A percentile compares a stretch with the other conserved stretches of the same genome.
phyloP scores from a whole-genome alignment of 371 early-diverging fungal species.

The Mortierella sp. region DNA sequence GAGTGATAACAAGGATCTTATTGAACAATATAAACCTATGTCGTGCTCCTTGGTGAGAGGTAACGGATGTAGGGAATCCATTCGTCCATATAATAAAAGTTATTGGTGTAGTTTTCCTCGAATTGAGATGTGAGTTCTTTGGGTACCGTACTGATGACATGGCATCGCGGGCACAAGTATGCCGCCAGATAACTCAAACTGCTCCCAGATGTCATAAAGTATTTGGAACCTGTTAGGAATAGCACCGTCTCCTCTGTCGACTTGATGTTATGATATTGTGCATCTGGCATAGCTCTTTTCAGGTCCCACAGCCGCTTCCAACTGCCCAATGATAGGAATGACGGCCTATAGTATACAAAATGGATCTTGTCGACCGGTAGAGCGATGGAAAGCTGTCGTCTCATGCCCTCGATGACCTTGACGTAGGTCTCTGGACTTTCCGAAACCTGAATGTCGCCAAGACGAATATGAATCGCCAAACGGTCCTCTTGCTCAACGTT shows the following conservation, averaged over 20 bases:
- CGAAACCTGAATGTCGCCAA: constrained; percentile 11
- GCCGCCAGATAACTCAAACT: constrained; percentile 14
- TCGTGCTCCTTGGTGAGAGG: neutral
- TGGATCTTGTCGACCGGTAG: neutral
- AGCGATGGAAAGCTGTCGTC: constrained; percentile 5
- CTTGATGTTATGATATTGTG: constrained; percentile 16
- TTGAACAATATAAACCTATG: no score
- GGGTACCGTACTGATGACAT: constrained; percentile 13
- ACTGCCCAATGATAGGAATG: neutral
- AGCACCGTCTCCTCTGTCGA: constrained; percentile 7
- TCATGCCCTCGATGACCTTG: constrained; percentile 13
- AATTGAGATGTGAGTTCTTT: constrained; percentile 1
- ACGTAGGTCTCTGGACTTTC: constrained; percentile 11
- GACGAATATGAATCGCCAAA: constrained; percentile 13
- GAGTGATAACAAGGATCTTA: no score
- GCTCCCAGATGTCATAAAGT: constrained; percentile 18
- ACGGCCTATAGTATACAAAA: constrained; percentile 5
- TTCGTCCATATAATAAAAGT: constrained; percentile 19
- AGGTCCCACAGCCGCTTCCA: constrained; percentile 13
- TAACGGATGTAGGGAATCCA: constrained; percentile 7
- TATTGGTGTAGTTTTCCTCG: constrained; percentile 2
- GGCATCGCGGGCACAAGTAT: constrained; percentile 15
- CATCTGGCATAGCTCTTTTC: constrained; percentile 4
- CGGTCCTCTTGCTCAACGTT: constrained; percentile 8
- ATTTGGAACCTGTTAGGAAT: constrained; percentile 9